Evolutionary conservation across 805 yeast species (phyloP).

Genomic region (Nematodospora valgi): DNA sequence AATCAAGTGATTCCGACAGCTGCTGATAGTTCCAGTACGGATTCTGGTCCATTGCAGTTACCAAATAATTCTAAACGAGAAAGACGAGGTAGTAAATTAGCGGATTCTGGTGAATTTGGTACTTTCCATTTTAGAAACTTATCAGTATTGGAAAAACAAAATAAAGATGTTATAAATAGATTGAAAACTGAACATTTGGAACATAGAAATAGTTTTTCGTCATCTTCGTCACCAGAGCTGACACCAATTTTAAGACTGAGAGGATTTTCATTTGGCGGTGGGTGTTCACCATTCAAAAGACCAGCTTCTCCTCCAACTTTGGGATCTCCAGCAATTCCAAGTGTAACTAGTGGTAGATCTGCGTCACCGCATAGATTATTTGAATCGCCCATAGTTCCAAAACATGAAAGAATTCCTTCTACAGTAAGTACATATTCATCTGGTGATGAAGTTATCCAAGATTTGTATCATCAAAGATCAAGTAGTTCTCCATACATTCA

Average conservation of each 20-base stretch:
- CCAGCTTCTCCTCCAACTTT: conserved; percentile 40
- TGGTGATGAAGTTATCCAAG: conserved; percentile 24
- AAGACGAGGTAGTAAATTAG: conserved; percentile 67
- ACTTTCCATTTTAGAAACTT: conserved; percentile 87
- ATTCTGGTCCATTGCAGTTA: conserved; percentile 8
- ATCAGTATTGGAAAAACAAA: conserved; percentile 88
- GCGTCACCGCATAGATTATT: conserved; percentile 26
- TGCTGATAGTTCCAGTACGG: neutral
- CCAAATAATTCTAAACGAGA: conserved; percentile 43
- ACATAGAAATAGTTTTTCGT: conserved; percentile 47
- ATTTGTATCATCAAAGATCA: conserved; percentile 6
- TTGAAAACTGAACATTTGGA: conserved; percentile 80
- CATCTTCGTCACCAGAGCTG: conserved; percentile 43
- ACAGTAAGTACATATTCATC: conserved; percentile 28
- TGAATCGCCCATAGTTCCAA: conserved; percentile 13
- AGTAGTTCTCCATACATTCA: conserved; percentile 6
- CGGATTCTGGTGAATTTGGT: conserved; percentile 82
- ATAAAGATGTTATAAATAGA: conserved; percentile 86
- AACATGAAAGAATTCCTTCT: conserved; percentile 31
- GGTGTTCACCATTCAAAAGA: conserved; percentile 37
- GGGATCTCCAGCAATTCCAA: conserved; percentile 3
- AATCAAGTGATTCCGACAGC: neutral
- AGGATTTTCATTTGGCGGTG: conserved; percentile 29
- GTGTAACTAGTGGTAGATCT: conserved; percentile 13
- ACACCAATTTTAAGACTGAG: conserved; percentile 32